Evolutionary conservation across 176 grass and related monocot genomes (phyloP).

Genomic region (Stipa capillata): DNA sequence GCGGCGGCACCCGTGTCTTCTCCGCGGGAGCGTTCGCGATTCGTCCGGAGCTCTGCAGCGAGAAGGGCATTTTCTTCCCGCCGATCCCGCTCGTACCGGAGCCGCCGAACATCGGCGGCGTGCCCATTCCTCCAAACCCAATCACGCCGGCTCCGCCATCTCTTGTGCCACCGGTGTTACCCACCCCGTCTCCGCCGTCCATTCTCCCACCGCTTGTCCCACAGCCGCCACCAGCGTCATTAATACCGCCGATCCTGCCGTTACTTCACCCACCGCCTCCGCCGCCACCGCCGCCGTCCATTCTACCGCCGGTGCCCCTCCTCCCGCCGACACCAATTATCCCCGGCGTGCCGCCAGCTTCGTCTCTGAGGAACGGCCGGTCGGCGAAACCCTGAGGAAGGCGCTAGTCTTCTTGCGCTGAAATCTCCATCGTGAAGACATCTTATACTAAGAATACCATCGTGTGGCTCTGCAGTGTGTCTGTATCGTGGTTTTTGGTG

Average conservation of each 20-base stretch:
- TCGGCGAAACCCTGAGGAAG: not conserved
- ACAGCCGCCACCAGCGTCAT: conserved; percentile 30
- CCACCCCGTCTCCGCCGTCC: conserved; percentile 32
- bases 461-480: not conserved
- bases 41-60: not conserved
- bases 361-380: not conserved
- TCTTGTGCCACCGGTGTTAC: conserved; percentile 24
- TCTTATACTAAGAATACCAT: not conserved
- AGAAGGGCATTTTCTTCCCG: conserved; percentile 33
- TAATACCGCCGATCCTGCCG: conserved; percentile 23
- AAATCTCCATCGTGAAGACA: not conserved
- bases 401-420: not conserved
- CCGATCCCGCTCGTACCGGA: conserved; percentile 38
- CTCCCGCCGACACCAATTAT: conserved; percentile 11
- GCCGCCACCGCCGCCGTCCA: conserved; percentile 17
- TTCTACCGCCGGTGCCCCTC: conserved; percentile 17
- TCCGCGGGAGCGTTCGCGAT: conserved; percentile 4
- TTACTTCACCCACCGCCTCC: conserved; percentile 6
- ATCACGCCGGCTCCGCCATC: conserved; percentile 35
- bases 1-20: not conserved
- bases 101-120: conserved; percentile 41
- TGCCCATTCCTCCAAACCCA: conserved; percentile 45
- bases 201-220: conserved; percentile 32
- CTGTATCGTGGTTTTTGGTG: not conserved
- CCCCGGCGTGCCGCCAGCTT: conserved; percentile 28